These are phyloP conservation scores for Lactarius deliciosus DNA, from an alignment of 768 basidiomycete species.

Conservation along the genomic window DNA sequence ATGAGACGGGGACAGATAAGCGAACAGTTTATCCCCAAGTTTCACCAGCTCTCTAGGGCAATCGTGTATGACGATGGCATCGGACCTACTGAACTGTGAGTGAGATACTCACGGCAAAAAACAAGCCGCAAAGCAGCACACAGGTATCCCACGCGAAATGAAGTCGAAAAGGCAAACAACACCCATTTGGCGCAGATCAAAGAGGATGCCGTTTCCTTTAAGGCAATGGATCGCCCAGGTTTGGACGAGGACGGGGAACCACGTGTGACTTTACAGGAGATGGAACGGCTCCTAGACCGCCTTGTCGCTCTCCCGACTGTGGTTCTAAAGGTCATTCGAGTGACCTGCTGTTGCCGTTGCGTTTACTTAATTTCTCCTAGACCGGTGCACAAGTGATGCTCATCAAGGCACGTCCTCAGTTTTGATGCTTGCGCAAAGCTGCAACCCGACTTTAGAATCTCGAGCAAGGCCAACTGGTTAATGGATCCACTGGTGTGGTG, in stretches of 20 bases:
- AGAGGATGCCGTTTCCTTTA: conserved; percentile 42
- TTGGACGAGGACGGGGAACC: conserved; percentile 43
- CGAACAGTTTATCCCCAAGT: conserved; percentile 44
- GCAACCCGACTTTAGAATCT: conserved; percentile 51
- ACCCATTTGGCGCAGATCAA: conserved; percentile 48
- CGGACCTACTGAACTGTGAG: conserved; percentile 78
- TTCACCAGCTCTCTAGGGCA: conserved; percentile 54
- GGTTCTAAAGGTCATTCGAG: conserved; percentile 43
- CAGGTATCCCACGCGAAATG: conserved; percentile 67
- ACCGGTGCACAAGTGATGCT: conserved; percentile 87
- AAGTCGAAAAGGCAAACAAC: conserved; percentile 72
- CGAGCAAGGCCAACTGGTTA: conserved; percentile 65
- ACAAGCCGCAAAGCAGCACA: neutral
- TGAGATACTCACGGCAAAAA: conserved; percentile 3
- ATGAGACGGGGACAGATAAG: conserved; percentile 76
- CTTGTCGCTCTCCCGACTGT: conserved; percentile 54
- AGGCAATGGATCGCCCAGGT: conserved; percentile 48
- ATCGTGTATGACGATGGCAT: conserved; percentile 70
- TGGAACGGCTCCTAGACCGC: conserved; percentile 51
- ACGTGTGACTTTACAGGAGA: conserved; percentile 38
- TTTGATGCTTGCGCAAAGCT: neutral
- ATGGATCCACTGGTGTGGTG: conserved; percentile 66
- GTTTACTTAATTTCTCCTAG: conserved; percentile 36
- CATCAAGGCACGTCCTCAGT: conserved; percentile 50
- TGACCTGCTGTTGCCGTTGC: neutral